Conservation (phyloP, 176 grass and related monocot species). For the Phragmites australis region DNA sequence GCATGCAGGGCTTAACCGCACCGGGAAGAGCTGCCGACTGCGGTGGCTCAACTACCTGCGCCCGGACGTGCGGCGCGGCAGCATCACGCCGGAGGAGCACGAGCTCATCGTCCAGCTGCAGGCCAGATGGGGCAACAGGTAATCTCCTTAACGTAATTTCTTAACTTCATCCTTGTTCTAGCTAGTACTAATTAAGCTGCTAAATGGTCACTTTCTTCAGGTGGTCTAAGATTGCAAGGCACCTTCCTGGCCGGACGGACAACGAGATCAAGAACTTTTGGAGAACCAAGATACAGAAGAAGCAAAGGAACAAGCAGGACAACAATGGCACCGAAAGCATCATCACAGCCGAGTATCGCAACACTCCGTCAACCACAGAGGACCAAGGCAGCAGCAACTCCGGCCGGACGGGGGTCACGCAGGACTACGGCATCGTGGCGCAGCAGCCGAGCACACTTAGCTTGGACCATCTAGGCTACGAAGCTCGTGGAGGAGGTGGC, state of each 20-base stretch:
- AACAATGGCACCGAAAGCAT: background rate
- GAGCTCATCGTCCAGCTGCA: conserved; percentile 56
- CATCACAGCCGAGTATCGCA: background rate
- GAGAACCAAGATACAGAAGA: conserved; percentile 54
- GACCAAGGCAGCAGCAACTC: background rate
- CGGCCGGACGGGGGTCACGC: background rate
- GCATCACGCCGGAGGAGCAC: conserved; percentile 60
- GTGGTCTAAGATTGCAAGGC: conserved; percentile 69
- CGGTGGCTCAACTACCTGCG: conserved; percentile 63
- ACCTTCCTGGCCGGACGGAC: conserved; percentile 62
- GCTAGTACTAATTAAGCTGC: too few species aligned
- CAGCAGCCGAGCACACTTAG: background rate
- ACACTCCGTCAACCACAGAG: background rate
- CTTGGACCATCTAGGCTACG: conserved; percentile 3
- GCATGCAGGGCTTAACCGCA: conserved; percentile 59
- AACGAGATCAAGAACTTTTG: conserved; percentile 77
- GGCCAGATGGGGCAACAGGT: conserved; percentile 70
- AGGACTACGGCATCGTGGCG: conserved; percentile 3
- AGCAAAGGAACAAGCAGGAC: conserved; percentile 32
- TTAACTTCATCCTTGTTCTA: too few species aligned
- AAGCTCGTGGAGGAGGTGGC: background rate
- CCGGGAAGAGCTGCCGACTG: conserved; percentile 61
- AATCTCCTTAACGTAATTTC: too few species aligned
- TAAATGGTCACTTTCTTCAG: too few species aligned
- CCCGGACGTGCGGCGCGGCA: conserved; percentile 61